Conservation (phyloP, 2,329 filamentous ascomycete species). For the Pezicula neosporulosa region DNA sequence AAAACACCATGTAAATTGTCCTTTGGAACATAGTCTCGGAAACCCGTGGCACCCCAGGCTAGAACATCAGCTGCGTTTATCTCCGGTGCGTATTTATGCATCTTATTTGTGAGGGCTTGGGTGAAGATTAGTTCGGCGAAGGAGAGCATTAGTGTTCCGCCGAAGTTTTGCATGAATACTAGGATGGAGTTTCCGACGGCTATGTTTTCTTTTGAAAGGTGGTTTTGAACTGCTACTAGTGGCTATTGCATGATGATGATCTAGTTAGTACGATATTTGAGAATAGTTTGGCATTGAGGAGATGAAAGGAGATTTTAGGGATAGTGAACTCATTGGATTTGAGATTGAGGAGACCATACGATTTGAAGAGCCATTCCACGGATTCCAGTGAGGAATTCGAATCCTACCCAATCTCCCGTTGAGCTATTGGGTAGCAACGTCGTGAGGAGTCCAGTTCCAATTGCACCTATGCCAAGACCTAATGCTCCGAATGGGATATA, state of each 20-base stretch:
- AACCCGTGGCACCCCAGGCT: constrained; percentile 32
- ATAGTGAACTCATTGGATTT: too few species aligned
- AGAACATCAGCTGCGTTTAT: constrained; percentile 30
- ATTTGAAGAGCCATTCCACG: constrained; percentile 7
- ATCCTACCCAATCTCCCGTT: constrained; percentile 5
- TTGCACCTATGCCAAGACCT: constrained; percentile 21
- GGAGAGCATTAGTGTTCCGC: constrained; percentile 24
- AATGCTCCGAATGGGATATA: constrained; percentile 24
- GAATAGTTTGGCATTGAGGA: too few species aligned
- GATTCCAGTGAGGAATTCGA: constrained; percentile 7
- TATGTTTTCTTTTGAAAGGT: constrained; percentile 21
- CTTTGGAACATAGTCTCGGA: background rate
- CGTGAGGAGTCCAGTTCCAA: constrained; percentile 28
- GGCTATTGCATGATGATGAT: background rate
- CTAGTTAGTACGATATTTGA: too few species aligned
- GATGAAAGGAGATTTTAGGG: too few species aligned
- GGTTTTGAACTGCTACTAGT: constrained; percentile 28
- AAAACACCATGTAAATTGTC: background rate
- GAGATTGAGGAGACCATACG: too few species aligned
- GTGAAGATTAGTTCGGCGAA: constrained; percentile 24
- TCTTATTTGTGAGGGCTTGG: constrained; percentile 14
- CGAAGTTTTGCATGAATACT: constrained; percentile 28
- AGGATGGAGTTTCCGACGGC: constrained; percentile 26
- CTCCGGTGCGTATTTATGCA: constrained; percentile 26
- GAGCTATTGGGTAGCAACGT: constrained; percentile 16